Conservation (phyloP, 352 stramenopile genomes). For the Phytopythium vexans region DNA sequence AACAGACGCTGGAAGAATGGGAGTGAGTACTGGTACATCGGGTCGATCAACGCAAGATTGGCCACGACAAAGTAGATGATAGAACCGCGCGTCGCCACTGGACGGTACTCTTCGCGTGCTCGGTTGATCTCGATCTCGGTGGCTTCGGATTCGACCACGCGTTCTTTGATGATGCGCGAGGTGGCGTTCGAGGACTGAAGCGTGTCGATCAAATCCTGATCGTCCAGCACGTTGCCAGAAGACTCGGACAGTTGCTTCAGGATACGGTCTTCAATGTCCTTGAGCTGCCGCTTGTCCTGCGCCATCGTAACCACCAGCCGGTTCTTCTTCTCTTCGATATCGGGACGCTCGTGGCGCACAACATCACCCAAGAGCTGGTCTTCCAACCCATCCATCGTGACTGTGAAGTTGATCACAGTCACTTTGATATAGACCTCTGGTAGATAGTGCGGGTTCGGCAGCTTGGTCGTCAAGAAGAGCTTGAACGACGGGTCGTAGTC, state of each 20-base stretch:
- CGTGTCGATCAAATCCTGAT: conserved; percentile 88
- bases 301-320: conserved; percentile 92
- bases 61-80: conserved; percentile 96
- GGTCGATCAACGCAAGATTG: conserved; percentile 89
- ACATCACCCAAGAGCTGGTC: conserved; percentile 92
- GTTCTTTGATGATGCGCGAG: conserved; percentile 86
- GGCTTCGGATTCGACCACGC: conserved; percentile 87
- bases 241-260: conserved; percentile 91
- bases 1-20: conserved; percentile 92
- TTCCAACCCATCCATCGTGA: conserved; percentile 93
- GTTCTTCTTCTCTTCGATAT: conserved; percentile 94
- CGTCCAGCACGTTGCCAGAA: conserved; percentile 91
- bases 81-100: conserved; percentile 87
- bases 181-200: conserved; percentile 85
- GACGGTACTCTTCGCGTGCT: conserved; percentile 87
- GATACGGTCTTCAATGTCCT: conserved; percentile 93
- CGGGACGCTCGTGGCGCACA: conserved; percentile 88
- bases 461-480: conserved; percentile 92
- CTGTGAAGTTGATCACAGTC: conserved; percentile 96
- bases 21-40: conserved; percentile 96
- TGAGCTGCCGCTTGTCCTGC: conserved; percentile 90
- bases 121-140: conserved; percentile 91
- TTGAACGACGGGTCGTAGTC: conserved; percentile 92
- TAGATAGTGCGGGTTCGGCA: conserved; percentile 93
- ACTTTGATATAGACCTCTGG: conserved; percentile 96